These are phyloP conservation scores for Talaromyces sp. DNA, from an alignment of 2,329 filamentous ascomycete genomes.

Conservation along the genomic window DNA sequence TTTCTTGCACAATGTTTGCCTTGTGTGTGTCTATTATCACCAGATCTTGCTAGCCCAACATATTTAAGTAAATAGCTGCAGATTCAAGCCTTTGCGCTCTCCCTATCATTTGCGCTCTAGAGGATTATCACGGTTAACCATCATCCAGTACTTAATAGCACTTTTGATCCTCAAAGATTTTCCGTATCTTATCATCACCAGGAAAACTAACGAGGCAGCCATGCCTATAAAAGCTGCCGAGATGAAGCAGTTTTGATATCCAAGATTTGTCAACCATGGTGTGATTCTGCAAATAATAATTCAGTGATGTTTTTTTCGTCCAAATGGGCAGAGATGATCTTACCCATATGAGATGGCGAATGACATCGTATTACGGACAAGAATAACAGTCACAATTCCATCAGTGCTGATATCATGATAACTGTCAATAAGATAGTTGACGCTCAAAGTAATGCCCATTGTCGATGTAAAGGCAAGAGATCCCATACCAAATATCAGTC, in stretches of 20 bases:
- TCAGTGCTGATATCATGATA: constrained; percentile 42
- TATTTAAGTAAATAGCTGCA: not conserved
- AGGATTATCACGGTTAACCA: constrained; percentile 29
- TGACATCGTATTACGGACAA: constrained; percentile 49
- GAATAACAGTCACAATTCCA: constrained; percentile 43
- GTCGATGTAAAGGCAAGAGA: constrained; percentile 41
- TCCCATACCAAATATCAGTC: constrained; percentile 43
- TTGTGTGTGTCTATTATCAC: too few relatives aligned
- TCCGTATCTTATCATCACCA: constrained; percentile 41
- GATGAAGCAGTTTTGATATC: constrained; percentile 48
- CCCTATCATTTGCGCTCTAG: not conserved
- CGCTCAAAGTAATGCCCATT: constrained; percentile 36
- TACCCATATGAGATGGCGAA: constrained; percentile 47
- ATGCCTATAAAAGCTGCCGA: constrained; percentile 39
- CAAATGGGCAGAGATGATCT: constrained; percentile 9
- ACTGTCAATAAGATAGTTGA: constrained; percentile 43
- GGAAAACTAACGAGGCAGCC: constrained; percentile 36
- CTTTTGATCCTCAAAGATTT: constrained; percentile 35
- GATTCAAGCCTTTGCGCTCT: not conserved
- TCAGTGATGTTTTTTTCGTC: not conserved
- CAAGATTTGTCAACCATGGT: constrained; percentile 44
- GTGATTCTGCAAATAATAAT: constrained; percentile 37
- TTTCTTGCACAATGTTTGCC: too few relatives aligned
- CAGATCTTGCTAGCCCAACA: not conserved
- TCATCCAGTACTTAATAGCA: constrained; percentile 37